Percentiles rank a stretch among this genome's conserved stretches.
These are phyloP conservation scores for Debaryomycetaceae sp. DNA, from an alignment of 1,139 yeast genomes.

Conservation along the genomic window DNA sequence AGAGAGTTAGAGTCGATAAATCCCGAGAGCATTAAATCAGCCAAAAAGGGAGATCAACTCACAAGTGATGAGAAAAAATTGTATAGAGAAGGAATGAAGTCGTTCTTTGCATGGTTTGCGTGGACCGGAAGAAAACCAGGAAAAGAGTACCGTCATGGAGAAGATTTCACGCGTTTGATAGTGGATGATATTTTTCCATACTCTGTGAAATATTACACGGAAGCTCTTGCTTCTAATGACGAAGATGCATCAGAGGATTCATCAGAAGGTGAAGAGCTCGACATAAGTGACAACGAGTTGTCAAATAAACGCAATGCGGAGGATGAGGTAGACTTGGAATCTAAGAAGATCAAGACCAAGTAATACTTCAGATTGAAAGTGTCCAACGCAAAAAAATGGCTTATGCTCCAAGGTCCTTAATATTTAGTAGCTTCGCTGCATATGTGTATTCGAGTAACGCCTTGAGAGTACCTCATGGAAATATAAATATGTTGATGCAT, in stretches of 20 bases:
- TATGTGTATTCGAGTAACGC: too few species aligned
- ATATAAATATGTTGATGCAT: too few species aligned
- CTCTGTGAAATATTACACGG: conserved; percentile 69
- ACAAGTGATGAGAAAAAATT: conserved; percentile 52
- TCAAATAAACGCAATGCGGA: neutral
- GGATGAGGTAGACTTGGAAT: neutral
- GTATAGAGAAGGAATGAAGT: conserved; percentile 67
- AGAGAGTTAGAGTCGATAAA: conserved; percentile 47
- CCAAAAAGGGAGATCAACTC: conserved; percentile 28
- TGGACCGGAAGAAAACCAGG: conserved; percentile 78
- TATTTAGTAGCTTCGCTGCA: too few species aligned
- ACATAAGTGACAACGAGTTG: conserved; percentile 29
- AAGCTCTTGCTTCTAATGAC: conserved; percentile 60
- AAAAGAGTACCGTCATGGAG: conserved; percentile 71
- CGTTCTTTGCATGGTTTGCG: conserved; percentile 68
- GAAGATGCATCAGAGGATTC: conserved; percentile 51
- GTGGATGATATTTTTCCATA: conserved; percentile 68
- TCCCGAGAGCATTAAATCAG: conserved; percentile 44
- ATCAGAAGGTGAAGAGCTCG: conserved; percentile 53
- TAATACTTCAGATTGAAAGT: neutral
- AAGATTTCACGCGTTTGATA: conserved; percentile 60
- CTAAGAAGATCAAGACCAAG: neutral
- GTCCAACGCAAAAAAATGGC: too few species aligned
- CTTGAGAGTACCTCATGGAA: too few species aligned
- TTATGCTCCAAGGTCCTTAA: too few species aligned